Percentiles rank a stretch among this genome's conserved stretches.
Evolutionary conservation across 805 yeast genomes (phyloP).

Genomic region (Ogataea salicorniae): DNA sequence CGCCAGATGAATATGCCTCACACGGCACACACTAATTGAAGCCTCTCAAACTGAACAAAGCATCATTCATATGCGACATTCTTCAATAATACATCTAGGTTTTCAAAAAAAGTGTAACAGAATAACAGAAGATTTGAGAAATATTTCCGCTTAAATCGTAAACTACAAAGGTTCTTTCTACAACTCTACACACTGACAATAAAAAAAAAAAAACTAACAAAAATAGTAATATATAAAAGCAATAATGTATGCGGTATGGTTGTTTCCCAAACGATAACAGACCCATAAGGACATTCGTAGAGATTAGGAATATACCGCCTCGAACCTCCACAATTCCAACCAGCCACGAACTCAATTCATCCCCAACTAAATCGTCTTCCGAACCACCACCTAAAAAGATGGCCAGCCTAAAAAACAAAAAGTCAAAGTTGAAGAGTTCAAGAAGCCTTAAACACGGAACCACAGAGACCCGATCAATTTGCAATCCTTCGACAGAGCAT

Average conservation of each 20-base stretch:
- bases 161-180: no score
- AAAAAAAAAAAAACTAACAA: no score
- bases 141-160: no score
- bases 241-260: slow-evolving; percentile 95
- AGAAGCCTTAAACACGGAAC: slow-evolving; percentile 34
- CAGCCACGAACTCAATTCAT: slow-evolving; percentile 58
- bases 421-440: slow-evolving; percentile 48
- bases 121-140: no score
- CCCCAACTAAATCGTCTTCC: slow-evolving; percentile 27
- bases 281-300: slow-evolving; percentile 83
- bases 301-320: slow-evolving; percentile 99
- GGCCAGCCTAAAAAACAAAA: slow-evolving; percentile 15
- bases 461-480: slow-evolving; percentile 43
- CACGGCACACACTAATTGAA: no score
- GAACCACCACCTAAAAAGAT: slow-evolving; percentile 26
- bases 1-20: no score
- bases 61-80: no score
- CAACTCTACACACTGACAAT: no score
- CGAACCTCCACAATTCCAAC: slow-evolving; percentile 39
- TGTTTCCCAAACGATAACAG: slow-evolving; percentile 98
- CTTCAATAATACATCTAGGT: no score
- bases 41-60: no score
- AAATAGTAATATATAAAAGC: background rate
- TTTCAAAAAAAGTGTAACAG: no score
- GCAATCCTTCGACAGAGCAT: slow-evolving; percentile 98